A percentile compares a stretch with the other conserved stretches of the same genome.
Evolutionary conservation across 2,329 filamentous ascomycete species (phyloP).

Genomic region (Hymenoscyphus albidus): DNA sequence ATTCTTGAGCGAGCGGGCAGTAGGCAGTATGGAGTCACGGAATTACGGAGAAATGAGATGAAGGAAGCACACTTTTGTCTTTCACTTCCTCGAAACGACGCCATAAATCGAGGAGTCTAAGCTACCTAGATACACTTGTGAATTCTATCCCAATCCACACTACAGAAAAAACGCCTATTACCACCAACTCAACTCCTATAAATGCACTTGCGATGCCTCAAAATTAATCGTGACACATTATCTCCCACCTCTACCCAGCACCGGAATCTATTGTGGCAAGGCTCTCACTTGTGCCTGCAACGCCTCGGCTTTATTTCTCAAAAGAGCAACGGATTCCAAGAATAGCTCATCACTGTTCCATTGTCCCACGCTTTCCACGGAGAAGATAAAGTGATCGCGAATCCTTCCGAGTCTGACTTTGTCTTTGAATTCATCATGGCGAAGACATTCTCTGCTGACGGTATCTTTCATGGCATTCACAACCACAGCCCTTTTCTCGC

Average conservation of each 20-base stretch:
- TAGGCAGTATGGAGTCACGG: not conserved
- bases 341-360: constrained; percentile 93
- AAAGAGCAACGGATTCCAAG: constrained; percentile 76
- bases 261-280: constrained; percentile 46
- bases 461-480: constrained; percentile 88
- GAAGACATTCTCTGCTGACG: constrained; percentile 85
- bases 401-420: constrained; percentile 91
- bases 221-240: constrained; percentile 3
- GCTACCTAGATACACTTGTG: not conserved
- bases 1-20: not conserved
- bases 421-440: constrained; percentile 87
- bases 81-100: not conserved
- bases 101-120: not conserved
- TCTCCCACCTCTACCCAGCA: not conserved
- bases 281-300: constrained; percentile 67
- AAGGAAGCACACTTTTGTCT: not conserved
- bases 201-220: constrained; percentile 1
- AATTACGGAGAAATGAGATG: not conserved
- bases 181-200: constrained; percentile 1
- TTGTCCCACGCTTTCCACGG: constrained; percentile 90
- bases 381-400: constrained; percentile 96
- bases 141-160: not conserved
- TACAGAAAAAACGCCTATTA: not conserved
- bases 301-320: constrained; percentile 79
- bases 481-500: constrained; percentile 85